phyloP scores from a whole-genome alignment of 768 basidiomycete genomes.

The Leccinum fibrillosum region DNA sequence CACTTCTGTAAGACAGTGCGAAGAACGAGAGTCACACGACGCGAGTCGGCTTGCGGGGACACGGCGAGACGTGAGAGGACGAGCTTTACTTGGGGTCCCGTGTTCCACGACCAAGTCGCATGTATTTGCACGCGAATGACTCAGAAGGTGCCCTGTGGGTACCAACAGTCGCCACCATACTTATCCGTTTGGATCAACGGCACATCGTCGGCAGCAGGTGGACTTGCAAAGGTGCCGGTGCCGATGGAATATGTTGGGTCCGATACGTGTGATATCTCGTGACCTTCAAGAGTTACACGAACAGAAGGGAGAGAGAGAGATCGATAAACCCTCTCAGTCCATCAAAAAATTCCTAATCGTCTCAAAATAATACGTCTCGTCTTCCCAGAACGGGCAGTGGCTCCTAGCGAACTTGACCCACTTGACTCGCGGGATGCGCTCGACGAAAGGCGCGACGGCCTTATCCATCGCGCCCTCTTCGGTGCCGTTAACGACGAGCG shows the following conservation, averaged over 20 bases:
- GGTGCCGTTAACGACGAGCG: slow-evolving; percentile 36
- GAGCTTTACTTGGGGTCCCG: not conserved
- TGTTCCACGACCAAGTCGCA: not conserved
- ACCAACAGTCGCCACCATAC: not conserved
- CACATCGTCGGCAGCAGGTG: not conserved
- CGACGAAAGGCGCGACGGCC: slow-evolving; percentile 31
- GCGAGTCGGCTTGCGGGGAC: not conserved
- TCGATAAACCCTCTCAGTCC: not conserved
- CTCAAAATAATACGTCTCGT: slow-evolving; percentile 22
- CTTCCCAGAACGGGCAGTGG: slow-evolving; percentile 19
- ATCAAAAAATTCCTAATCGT: slow-evolving; percentile 12
- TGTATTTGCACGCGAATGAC: not conserved
- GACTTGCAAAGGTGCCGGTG: not conserved
- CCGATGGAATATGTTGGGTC: not conserved
- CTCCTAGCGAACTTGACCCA: slow-evolving; percentile 34
- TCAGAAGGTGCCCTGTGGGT: not conserved
- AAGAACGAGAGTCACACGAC: not conserved
- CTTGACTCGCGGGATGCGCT: slow-evolving; percentile 30
- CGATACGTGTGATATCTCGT: not conserved
- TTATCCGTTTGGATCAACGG: not conserved
- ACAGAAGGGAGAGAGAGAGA: not conserved
- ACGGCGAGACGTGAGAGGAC: not conserved
- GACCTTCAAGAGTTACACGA: not conserved
- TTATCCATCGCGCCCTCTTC: slow-evolving; percentile 36
- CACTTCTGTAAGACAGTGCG: not conserved